phyloP scores from a whole-genome alignment of 2,329 filamentous ascomycete species.

The Fusarium piperis region DNA sequence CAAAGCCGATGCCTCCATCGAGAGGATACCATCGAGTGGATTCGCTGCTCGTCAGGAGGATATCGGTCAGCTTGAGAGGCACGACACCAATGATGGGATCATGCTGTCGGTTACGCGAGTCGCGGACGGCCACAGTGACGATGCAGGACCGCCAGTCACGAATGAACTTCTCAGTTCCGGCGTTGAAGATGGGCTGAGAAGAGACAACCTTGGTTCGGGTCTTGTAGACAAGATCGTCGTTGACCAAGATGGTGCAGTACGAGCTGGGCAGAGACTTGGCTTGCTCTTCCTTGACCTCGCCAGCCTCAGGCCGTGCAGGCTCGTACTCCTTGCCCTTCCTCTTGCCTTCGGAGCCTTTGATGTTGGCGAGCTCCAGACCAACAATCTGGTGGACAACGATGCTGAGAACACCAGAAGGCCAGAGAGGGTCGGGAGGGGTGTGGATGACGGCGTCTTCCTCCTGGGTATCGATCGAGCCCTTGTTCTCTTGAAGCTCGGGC shows the following conservation, averaged over 20 bases:
- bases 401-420: slow-evolving; percentile 90
- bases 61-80: slow-evolving; percentile 84
- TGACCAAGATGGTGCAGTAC: slow-evolving; percentile 92
- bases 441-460: slow-evolving; percentile 87
- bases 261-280: slow-evolving; percentile 83
- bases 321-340: slow-evolving; percentile 88
- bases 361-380: slow-evolving; percentile 89
- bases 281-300: slow-evolving; percentile 87
- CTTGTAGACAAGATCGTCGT: slow-evolving; percentile 90
- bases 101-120: slow-evolving; percentile 89
- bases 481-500: slow-evolving; percentile 83
- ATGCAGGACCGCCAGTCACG: slow-evolving; percentile 92
- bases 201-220: slow-evolving; percentile 95
- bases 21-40: slow-evolving; percentile 94
- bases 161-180: slow-evolving; percentile 91
- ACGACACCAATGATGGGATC: slow-evolving; percentile 95
- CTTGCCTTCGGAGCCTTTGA: slow-evolving; percentile 85
- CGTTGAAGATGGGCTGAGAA: slow-evolving; percentile 96
- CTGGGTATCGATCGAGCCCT: slow-evolving; percentile 74
- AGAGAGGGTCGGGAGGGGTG: slow-evolving; percentile 94
- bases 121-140: slow-evolving; percentile 87
- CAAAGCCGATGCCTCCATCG: slow-evolving; percentile 92
- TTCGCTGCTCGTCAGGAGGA: slow-evolving; percentile 89
- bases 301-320: slow-evolving; percentile 81
- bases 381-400: slow-evolving; percentile 94